Evolutionary conservation across 306 rosid genomes (phyloP), one percentile per base, ranked within the genome.

Genomic region (Sesbania bispinosa): DNA sequence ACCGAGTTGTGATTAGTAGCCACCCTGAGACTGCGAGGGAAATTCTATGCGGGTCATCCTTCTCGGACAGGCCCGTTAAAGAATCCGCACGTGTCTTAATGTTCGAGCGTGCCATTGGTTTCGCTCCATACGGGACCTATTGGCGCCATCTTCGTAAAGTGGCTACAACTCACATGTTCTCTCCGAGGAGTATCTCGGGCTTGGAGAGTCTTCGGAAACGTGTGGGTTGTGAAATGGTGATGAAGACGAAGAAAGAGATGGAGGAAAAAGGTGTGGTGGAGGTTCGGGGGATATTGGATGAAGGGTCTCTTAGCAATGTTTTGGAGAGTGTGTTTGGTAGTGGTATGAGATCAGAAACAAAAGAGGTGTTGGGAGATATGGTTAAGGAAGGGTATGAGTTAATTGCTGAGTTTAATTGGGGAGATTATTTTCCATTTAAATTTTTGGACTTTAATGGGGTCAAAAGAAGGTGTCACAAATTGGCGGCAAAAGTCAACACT

Each of bases 91-190:
- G 78, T 2, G 42, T 75, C 11, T 88, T 93, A 29, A 90, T 88
- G 98, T 93, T 93, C 7, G 94, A 90, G 77, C 96, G 96, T 0
- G 96, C 98, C 77, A 88, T 93, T 57, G 98, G 98, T 7, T 93
- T 93, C 48, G 96, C 98, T 21, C 96, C 96, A 3, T 80, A 81
- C 0, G 97, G 94, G 6, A 38, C 47, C 1, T 89, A 93, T 14
- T 93, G 98, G 98, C 87, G 89, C 36, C 83, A 81, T 2, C 90
- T 93, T 0, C 82, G 98, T 1, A 72, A 87, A 26, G 80, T 93
- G 4, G 82, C 98, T 0, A 84, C 96, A 0, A 62, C 69, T 36
- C 83, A 88, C 74, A 76, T 93, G 89, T 93, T 93, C 59, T 88
- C 96, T 6, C 98, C 94, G 0, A 82, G 82, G 78, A 78, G 84